Base-by-base conservation (phyloP, 768 basidiomycete genomes). In the Kwoniella heveanensis region DNA sequence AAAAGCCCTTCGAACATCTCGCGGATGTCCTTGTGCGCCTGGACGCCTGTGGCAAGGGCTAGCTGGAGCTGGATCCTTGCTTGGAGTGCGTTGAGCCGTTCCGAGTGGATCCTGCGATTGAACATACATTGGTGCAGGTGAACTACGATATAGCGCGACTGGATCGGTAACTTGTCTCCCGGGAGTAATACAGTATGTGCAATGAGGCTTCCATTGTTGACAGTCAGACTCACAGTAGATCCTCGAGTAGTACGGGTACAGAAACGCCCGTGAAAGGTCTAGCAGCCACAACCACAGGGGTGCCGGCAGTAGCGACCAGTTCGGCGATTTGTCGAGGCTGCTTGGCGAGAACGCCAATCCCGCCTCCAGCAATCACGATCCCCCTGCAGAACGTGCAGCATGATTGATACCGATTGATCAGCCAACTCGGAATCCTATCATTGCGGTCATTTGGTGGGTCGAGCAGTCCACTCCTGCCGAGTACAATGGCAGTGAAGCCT, bases 21-120 rank as follows among this genome's bases (percentile, higher is more conserved):
- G 2, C 54, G 37, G 32, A 56, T 25, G 21, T 36, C 37, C 22
- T 24, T 24, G 21, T 39, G 39, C 62, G 44, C 15, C 57, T 44
- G 13, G 17, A 44, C 17, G 44, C 72, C 72, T 19, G 51, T 64
- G 19, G 66, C 72, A 15, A 70, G 46, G 25, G 61, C 62, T 8
- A 73, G 56, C 37, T 73, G 72, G 0, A 70, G 62, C 54, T 62
- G 63, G 52, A 70, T 64, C 53, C 72, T 54, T n/a, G 68, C 56
- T 49, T 73, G 67, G 24, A 63, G 57, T 15, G 62, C 63, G 56
- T 65, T 61, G 24, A 73, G 61, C 64, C 63, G 68, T 13, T 64
- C 65, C 15, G 72, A 52, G 19, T 47, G 26, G 64, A 73, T 73
- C 52, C 49, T 50, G 21, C 25, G n/a, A 24, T 19, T 19, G 26